Percentiles rank a stretch among this genome's conserved stretches.
Conservation (phyloP, 805 yeast genomes). For the Candida andamanensis region DNA sequence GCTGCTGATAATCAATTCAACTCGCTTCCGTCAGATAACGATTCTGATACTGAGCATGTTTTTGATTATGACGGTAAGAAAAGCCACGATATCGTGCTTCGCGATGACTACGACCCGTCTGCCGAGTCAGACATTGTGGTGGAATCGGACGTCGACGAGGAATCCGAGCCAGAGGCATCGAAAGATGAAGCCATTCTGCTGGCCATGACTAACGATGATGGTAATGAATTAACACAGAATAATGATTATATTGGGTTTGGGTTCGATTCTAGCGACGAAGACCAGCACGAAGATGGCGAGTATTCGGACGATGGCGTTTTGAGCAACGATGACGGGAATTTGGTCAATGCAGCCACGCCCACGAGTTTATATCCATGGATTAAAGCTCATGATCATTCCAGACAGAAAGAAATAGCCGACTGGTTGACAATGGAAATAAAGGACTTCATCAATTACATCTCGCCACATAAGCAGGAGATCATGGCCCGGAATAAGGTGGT, state of each 20-base stretch:
- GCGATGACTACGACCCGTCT: conserved; percentile 16
- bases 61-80: conserved; percentile 16
- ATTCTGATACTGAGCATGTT: conserved; percentile 18
- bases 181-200: neutral
- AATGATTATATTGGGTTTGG: conserved; percentile 56
- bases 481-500: conserved; percentile 62
- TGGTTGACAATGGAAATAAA: conserved; percentile 84
- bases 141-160: conserved; percentile 2
- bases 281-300: conserved; percentile 18
- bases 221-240: conserved; percentile 39
- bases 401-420: conserved; percentile 71
- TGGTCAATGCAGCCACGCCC: conserved; percentile 18
- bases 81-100: conserved; percentile 22
- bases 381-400: conserved; percentile 69
- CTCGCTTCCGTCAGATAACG: conserved; percentile 11
- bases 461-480: conserved; percentile 78
- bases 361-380: conserved; percentile 65
- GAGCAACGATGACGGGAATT: conserved; percentile 31
- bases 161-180: neutral
- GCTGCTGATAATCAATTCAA: conserved; percentile 18
- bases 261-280: conserved; percentile 37
- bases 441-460: conserved; percentile 78
- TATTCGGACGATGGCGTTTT: conserved; percentile 29
- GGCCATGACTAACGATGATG: neutral
- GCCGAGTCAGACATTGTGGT: conserved; percentile 2